A percentile compares a stretch with the other conserved stretches of the same genome.
phyloP scores from a whole-genome alignment of 352 stramenopile genomes.

The Pythium scleroteichum region DNA sequence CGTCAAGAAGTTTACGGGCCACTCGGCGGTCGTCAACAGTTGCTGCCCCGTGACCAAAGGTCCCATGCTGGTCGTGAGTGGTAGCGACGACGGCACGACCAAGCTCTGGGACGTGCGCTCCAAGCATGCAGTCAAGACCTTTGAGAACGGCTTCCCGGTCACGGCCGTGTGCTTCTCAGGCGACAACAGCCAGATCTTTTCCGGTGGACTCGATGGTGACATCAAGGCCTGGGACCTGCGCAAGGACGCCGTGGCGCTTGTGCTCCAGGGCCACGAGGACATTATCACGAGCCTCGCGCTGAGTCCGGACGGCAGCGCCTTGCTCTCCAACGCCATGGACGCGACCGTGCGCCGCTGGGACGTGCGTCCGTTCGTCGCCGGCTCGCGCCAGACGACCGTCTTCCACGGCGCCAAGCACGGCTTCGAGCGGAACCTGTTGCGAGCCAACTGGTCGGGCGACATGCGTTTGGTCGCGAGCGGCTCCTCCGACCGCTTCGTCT shows the following conservation, averaged over 20 bases:
- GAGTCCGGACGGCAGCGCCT: constrained; percentile 90
- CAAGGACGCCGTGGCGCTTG: constrained; percentile 74
- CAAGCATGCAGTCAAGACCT: constrained; percentile 77
- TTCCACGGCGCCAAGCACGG: constrained; percentile 89
- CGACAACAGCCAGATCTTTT: constrained; percentile 89
- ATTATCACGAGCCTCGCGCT: constrained; percentile 94
- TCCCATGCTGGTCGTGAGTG: constrained; percentile 82
- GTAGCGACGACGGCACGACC: constrained; percentile 89
- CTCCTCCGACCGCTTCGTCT: constrained; percentile 92
- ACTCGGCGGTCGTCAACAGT: constrained; percentile 91
- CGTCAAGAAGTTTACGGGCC: constrained; percentile 84
- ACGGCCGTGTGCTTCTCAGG: constrained; percentile 88
- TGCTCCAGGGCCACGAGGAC: constrained; percentile 91
- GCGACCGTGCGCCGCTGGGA: constrained; percentile 92
- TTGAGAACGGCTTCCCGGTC: constrained; percentile 89
- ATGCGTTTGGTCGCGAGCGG: constrained; percentile 86
- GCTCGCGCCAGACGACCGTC: constrained; percentile 50
- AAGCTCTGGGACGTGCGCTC: constrained; percentile 90
- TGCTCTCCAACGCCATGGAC: constrained; percentile 97
- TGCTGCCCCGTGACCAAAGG: constrained; percentile 86
- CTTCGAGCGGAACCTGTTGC: constrained; percentile 93
- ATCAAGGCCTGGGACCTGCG: constrained; percentile 94
- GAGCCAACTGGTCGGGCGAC: constrained; percentile 89
- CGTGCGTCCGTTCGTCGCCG: constrained; percentile 86
- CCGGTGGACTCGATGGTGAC: constrained; percentile 92